Evolutionary conservation across 2,329 filamentous ascomycete genomes (phyloP), one percentile per base, ranked within the genome.

Genomic region (Remersonia thermophila): DNA sequence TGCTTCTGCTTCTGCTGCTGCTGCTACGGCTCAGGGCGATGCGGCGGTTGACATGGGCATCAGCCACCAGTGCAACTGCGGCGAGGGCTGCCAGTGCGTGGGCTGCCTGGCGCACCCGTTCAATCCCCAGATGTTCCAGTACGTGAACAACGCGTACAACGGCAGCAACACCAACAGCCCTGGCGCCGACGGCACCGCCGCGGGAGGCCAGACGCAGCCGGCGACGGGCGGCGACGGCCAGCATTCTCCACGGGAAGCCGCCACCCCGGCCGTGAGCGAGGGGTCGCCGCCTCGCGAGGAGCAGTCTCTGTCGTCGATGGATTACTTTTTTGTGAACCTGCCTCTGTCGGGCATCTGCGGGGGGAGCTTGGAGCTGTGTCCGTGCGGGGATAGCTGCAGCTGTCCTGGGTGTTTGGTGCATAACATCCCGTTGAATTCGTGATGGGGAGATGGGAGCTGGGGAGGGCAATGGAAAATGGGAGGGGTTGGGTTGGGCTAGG

Each of bases 91-190:
- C 45, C 67, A 76, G 45, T 83, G 79, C 50, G 60, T 82, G 26
- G 78, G 77, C 9, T 83, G 79, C 51, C 66, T 74, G 4, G 72
- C 71, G 2, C 77, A 82, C 51, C 75, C 78, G 10, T 79, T 76
- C 49, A 82, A 82, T 46, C 64, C 72, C 7, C 71, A 75, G 11
- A 54, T 50, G 46, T 61, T 47, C 15, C 40, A 48, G 26, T 15
- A 81, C 71, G 47, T 52, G 33, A 46, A 42, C 18, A 47, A 42
- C 25, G 49, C 41, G 30, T 54, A 47, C 30, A 50, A 48, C 25
- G 38, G 37, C 31, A 47, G 39, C 37, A 39, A 25, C 31, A 39
- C 31, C 33, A 39, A 32, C 41, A 45, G 42, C n/a, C 44, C 42
- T 8, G 20, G 16, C 13, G 34, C 27, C 7, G 32, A 20, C 7